Evolutionary conservation across 2,329 filamentous ascomycete genomes (phyloP), one percentile per base, ranked within the genome.

Genomic region (Talaromyces marneffei): DNA sequence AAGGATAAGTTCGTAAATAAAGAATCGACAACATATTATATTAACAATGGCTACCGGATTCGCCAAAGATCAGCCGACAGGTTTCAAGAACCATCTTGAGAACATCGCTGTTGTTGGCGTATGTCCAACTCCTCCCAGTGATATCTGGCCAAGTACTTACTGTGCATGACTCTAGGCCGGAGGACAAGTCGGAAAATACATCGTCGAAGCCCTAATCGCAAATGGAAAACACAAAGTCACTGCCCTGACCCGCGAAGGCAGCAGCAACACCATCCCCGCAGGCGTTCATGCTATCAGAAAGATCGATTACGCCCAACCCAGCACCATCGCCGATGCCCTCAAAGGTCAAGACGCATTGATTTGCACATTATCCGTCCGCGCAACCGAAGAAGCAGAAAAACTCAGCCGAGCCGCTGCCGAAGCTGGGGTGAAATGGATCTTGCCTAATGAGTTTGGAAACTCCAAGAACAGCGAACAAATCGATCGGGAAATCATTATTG

Each of bases 281-380:
- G 79, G 80, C 14, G 75, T 83, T 31, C 71, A 71, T 1, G 67
- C 76, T 23, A 57, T 56, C 29, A 75, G 71, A 40, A 75, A 71
- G 39, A 75, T 85, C 18, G 75, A 84, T 72, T 85, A 85, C 69
- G 66, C 77, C 14, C 72, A 81, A 18, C 72, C 77, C 2, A 64
- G 67, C 5, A 75, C 79, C 1, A 67, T 87, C 9, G 74, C 82
- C 0, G 68, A 70, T 1, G 83, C 82, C 2, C 78, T 87, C 4
- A 68, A 73, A 33, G 83, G 75, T 60, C 82, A 87, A 63, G 78
- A 87, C 18, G 80, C 79, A 46, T 74, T 87, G 2, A 74, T 86
- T 65, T 85, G 87, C 60, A 84, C 83, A 7, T 68, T 87, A 60
- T 64, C 76, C 12, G 68, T 73, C 2, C 71, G 56, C 0, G 82